Percentiles rank a stretch among this genome's conserved stretches.
Conservation (phyloP, 2,329 filamentous ascomycete species). For the Nigrograna mackinnonii region DNA sequence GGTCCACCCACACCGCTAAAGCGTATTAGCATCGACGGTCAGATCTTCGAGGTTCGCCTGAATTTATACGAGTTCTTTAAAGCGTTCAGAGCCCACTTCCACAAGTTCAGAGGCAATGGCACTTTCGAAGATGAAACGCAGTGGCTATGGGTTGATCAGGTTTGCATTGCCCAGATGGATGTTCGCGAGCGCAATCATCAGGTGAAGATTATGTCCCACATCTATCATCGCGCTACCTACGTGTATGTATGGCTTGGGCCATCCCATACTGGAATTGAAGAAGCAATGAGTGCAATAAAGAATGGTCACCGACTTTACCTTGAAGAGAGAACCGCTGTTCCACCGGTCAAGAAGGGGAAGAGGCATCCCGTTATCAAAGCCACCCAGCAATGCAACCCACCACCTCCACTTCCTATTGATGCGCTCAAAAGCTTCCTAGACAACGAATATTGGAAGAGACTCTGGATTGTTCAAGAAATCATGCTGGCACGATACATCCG, state of each 20-base stretch:
- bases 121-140: conserved; percentile 1
- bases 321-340: no score
- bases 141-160: neutral
- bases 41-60: neutral
- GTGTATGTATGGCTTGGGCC: conserved; percentile 7
- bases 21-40: neutral
- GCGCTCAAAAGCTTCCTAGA: neutral
- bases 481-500: conserved; percentile 1
- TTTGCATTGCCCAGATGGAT: conserved; percentile 8
- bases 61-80: neutral
- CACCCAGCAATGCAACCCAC: no score
- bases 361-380: no score
- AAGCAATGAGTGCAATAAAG: neutral
- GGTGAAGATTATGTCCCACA: conserved; percentile 7
- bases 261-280: neutral
- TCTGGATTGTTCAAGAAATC: conserved; percentile 12
- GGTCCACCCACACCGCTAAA: neutral
- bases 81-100: neutral
- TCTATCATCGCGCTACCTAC: conserved; percentile 3
- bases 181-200: conserved; percentile 7
- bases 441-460: conserved; percentile 7
- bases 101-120: neutral
- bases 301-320: neutral
- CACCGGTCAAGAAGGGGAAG: no score
- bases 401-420: neutral